A percentile compares a stretch with the other conserved stretches of the same genome.
These are phyloP conservation scores for Pythium pectinolyticum DNA, from an alignment of 352 stramenopile species.

Conservation along the genomic window DNA sequence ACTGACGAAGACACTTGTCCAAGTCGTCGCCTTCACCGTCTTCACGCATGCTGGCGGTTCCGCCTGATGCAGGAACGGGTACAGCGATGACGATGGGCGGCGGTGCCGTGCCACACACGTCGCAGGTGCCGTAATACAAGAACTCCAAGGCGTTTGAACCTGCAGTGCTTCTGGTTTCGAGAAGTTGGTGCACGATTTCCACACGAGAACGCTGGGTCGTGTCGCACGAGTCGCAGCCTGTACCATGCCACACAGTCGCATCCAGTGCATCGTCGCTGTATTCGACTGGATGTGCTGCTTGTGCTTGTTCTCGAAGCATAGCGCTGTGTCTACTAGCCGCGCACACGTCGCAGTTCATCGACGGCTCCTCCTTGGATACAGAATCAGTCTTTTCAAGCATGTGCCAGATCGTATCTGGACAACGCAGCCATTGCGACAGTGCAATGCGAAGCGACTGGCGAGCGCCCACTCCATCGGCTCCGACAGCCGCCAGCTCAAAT, in stretches of 20 bases:
- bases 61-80: not conserved
- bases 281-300: not conserved
- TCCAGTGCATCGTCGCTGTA: not conserved
- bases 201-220: conserved; percentile 4
- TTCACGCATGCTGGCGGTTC: not conserved
- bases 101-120: not conserved
- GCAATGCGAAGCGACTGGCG: conserved; percentile 43
- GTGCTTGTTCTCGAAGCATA: no score
- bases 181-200: not conserved
- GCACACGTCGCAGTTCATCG: no score
- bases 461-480: not conserved
- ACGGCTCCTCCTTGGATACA: not conserved
- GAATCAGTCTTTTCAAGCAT: not conserved
- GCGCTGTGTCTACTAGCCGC: no score
- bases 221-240: conserved; percentile 1
- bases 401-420: conserved; percentile 16
- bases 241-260: not conserved
- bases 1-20: conserved; percentile 1
- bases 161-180: not conserved
- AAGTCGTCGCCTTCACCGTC: not conserved
- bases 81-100: conserved; percentile 16
- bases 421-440: conserved; percentile 50
- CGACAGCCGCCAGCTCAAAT: conserved; percentile 38
- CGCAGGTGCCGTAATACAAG: conserved; percentile 22
- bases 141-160: not conserved